Evolutionary conservation across 2,329 filamentous ascomycete genomes (phyloP), one percentile per base, ranked within the genome.

Genomic region (Calonectria pauciramosa): DNA sequence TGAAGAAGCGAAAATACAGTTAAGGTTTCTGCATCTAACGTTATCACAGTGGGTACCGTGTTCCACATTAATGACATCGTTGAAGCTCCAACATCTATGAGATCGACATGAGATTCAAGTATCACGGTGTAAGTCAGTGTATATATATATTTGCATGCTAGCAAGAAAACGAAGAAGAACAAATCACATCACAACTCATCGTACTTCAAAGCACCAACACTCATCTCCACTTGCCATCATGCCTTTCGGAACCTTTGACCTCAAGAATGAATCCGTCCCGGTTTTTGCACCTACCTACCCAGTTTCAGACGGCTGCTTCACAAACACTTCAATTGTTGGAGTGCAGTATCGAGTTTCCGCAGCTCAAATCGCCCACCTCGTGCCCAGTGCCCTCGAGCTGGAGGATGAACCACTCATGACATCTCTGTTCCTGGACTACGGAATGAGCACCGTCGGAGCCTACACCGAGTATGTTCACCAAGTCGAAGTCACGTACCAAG

Each of bases 381-480:
- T 74, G 20, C 72, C 72, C 1, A 59, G 68, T 20, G 54, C 59
- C 11, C 72, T 74, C 28, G 70, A 74, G 49, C 20, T 74, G 7
- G 72, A 72, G 3, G 72, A 74, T 20, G 72, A 74, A 36, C 72
- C 72, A 4, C 47, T 74, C 7, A 52, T 74, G 30, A 74, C 70
- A 3, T 74, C 70, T 1, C 18, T 69, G 20, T 72, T 74, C 13
- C 64, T 72, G 11, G 68, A 28, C 26, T 74, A 74, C 8, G 72
- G 56, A 18, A 69, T 69, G 56, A 74, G 72, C 28, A 59, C 49
- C 16, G 49, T 66, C 11, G 72, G 70, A 13, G n/a, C 56, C 11
- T 74, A 74, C 28, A 72, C 16, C 30, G 72, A 74, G 41, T 74
- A 66, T 32, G 70, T 66, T 44, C 69, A 72, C 14, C 72, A 74